phyloP scores from a whole-genome alignment of 371 early-diverging fungal species.

The Saksenaea vasiformis region DNA sequence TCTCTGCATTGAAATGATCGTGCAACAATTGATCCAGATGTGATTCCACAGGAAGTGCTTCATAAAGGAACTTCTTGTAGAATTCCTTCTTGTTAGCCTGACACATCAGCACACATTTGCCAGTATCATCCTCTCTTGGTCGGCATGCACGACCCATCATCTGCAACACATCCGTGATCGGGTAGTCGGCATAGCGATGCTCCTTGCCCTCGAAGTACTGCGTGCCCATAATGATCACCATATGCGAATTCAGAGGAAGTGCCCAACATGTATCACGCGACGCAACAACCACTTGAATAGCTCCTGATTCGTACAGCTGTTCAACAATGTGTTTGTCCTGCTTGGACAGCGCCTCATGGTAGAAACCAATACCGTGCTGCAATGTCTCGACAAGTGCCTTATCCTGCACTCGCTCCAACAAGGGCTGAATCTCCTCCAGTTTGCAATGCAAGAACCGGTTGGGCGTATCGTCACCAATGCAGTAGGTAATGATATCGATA shows the following conservation, averaged over 20 bases:
- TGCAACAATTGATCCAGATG: conserved; percentile 88
- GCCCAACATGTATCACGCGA: conserved; percentile 92
- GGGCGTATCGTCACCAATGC: conserved; percentile 71
- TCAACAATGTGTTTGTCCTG: conserved; percentile 77
- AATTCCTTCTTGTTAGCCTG: conserved; percentile 91
- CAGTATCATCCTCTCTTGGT: conserved; percentile 69
- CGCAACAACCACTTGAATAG: conserved; percentile 89
- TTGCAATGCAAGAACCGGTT: conserved; percentile 75
- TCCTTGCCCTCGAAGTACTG: conserved; percentile 93
- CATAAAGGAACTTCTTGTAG: conserved; percentile 95
- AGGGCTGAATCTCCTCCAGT: conserved; percentile 62
- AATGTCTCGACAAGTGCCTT: conserved; percentile 71
- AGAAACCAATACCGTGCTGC: conserved; percentile 86
- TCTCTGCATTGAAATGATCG: conserved; percentile 96
- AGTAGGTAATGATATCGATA: conserved; percentile 77
- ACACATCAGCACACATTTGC: conserved; percentile 91
- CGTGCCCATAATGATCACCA: conserved; percentile 96
- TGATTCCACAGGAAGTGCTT: conserved; percentile 93
- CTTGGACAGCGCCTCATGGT: conserved; percentile 83
- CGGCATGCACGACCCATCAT: conserved; percentile 95
- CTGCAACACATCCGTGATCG: conserved; percentile 92
- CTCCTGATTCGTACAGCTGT: conserved; percentile 74
- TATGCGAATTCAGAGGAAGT: conserved; percentile 73
- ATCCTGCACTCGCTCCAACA: conserved; percentile 73
- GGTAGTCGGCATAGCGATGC: conserved; percentile 94